Evolutionary conservation across 805 yeast species (phyloP), one percentile per base, ranked within the genome.

Genomic region (Metahyphopichia silvanorum): DNA sequence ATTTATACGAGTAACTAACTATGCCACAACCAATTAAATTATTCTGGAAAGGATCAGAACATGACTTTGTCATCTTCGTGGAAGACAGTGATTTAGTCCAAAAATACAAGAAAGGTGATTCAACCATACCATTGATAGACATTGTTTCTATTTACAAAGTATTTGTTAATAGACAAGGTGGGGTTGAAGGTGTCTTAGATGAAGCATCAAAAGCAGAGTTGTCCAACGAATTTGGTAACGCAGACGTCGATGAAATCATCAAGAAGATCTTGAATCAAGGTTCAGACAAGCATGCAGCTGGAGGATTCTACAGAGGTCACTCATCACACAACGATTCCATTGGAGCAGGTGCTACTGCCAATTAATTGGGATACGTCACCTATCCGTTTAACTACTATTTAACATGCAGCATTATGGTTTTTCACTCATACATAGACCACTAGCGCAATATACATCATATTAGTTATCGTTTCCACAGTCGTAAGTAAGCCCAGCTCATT

Each of bases 161-260:
- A n/a, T 87, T 70, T 51, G 67, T 74, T 15, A 74, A 76, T 35
- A 70, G 71, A 39, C 66, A 65, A 16, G 82, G 85, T 28, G 95
- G 95, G 20, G 62, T 77, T 3, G 84, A 77, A 46, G 95, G 95
- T 35, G 69, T 71, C 6, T 53, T 83, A 16, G 85, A 81, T 32
- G 79, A 76, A 47, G 95, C 91, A 2, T 81, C 91, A 6, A 72
- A 76, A 35, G 62, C 66, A 13, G 83, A 79, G 38, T 53, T 86
- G 24, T 70, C 69, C 31, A 73, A 73, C 41, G 93, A 86, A 49
- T 86, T 87, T 43, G 91, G 88, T 18, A 63, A 73, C 16, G 60
- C 69, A 30, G 64, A 61, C 25, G 48, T 55, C 3, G 86, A 81
- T 33, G 80, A 75, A 17, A 69, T 74, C n/a, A 71, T 86, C 35